A percentile compares a stretch with the other conserved stretches of the same genome.
Conservation (phyloP, 371 early-diverging fungal species). For the Smittium culicis region DNA sequence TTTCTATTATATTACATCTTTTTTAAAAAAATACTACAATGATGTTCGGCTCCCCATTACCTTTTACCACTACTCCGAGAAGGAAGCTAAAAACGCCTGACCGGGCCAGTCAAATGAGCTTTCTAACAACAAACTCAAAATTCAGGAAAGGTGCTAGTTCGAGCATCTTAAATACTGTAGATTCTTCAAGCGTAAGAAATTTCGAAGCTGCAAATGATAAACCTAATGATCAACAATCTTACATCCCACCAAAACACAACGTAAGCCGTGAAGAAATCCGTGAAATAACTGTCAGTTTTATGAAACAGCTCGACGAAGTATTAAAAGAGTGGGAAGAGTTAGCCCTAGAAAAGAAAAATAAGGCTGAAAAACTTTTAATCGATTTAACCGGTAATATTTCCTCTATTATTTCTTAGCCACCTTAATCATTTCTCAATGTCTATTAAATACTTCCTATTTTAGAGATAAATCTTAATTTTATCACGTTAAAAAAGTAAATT, state of each 20-base stretch:
- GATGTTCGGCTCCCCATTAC: neutral
- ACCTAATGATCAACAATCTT: neutral
- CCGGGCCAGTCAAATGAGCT: neutral
- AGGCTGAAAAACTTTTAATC: neutral
- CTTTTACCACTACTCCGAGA: neutral
- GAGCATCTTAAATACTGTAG: neutral
- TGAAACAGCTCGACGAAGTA: neutral
- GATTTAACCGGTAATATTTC: neutral
- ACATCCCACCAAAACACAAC: neutral
- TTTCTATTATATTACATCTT: too few species aligned
- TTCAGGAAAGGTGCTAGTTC: neutral
- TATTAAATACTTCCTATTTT: too few species aligned
- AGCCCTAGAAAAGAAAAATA: neutral
- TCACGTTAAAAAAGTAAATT: too few species aligned
- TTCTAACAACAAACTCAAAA: neutral
- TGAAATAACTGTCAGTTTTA: neutral
- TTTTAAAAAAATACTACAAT: too few species aligned
- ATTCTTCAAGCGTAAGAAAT: neutral
- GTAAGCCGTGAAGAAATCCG: neutral
- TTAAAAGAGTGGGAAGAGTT: neutral
- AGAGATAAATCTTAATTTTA: too few species aligned
- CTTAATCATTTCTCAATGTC: too few species aligned
- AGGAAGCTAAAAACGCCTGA: neutral
- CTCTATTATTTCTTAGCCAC: too few species aligned
- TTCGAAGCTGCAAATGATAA: neutral